Evolutionary conservation across 176 grass and related monocot species (phyloP).

Genomic region (Rhynchospora breviuscula): DNA sequence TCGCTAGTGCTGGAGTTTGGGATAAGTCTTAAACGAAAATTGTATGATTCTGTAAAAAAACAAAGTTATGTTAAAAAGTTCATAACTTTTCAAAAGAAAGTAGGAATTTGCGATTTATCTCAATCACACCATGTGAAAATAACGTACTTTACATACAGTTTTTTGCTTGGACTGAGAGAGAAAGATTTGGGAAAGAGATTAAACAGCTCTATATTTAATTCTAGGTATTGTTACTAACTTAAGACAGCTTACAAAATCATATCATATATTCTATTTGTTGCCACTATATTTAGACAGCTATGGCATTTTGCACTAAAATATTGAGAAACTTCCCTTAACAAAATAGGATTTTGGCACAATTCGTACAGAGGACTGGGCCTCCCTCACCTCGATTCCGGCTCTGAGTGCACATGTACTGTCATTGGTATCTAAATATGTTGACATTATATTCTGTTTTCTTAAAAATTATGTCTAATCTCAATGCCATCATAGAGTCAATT

Average conservation of each 20-base stretch:
- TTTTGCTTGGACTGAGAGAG: not conserved
- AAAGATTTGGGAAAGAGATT: not conserved
- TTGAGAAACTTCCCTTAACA: not conserved
- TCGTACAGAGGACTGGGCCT: not conserved
- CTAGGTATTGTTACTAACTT: not conserved
- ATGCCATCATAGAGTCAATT: not conserved
- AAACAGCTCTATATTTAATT: not conserved
- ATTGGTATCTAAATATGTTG: not conserved
- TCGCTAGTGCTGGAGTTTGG: too few relatives aligned
- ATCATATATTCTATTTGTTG: not conserved
- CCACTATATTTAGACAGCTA: not conserved
- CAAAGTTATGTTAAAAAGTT: not conserved
- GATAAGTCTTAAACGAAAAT: not conserved
- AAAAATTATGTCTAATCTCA: not conserved
- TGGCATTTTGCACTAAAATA: not conserved
- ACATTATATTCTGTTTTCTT: conserved; percentile 9
- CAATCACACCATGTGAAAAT: not conserved
- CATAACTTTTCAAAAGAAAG: not conserved
- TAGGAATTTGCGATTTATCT: not conserved
- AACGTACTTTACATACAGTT: not conserved
- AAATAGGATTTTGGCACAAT: not conserved
- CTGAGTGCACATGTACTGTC: not conserved
- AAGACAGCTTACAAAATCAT: not conserved
- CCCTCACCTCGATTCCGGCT: not conserved
- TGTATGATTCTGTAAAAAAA: not conserved